phyloP scores from a whole-genome alignment of 1,284 basidiomycete species.

The Austropuccinia psidii region DNA sequence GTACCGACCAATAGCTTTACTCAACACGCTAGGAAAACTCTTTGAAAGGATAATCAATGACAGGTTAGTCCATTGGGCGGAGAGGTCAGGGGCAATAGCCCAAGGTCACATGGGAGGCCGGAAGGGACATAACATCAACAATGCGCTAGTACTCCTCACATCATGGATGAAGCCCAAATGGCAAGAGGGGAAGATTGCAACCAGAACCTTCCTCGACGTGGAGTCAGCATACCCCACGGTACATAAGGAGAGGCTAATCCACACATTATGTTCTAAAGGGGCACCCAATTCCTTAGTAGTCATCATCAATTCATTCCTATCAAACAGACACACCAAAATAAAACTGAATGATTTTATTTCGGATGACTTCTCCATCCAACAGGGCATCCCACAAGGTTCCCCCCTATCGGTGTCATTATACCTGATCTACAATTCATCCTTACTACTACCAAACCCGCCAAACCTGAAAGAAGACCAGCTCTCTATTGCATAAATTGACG shows the following conservation, averaged over 20 bases:
- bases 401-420: slow-evolving; percentile 1
- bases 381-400: slow-evolving; percentile 19
- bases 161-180: slow-evolving; percentile 2
- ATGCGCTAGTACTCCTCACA: not conserved
- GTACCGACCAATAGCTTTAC: not conserved
- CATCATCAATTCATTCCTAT: not conserved
- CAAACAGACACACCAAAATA: not conserved
- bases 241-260: not conserved
- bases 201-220: not conserved
- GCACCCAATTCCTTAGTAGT: not conserved
- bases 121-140: not conserved
- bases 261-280: not conserved
- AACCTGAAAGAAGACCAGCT: not conserved
- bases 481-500: slow-evolving; percentile 14
- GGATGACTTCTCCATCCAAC: not conserved
- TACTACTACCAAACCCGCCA: not conserved
- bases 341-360: not conserved
- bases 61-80: not conserved
- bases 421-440: slow-evolving; percentile 10
- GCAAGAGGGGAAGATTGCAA: not conserved
- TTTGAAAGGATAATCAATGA: slow-evolving; percentile 20
- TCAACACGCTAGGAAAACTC: not conserved
- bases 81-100: not conserved
- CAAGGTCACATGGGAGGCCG: not conserved
- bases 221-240: slow-evolving; percentile 15